Percentiles rank a stretch among this genome's conserved stretches.
These are phyloP conservation scores for Colletotrichum magnum DNA, from an alignment of 2,329 filamentous ascomycete genomes.

Conservation along the genomic window DNA sequence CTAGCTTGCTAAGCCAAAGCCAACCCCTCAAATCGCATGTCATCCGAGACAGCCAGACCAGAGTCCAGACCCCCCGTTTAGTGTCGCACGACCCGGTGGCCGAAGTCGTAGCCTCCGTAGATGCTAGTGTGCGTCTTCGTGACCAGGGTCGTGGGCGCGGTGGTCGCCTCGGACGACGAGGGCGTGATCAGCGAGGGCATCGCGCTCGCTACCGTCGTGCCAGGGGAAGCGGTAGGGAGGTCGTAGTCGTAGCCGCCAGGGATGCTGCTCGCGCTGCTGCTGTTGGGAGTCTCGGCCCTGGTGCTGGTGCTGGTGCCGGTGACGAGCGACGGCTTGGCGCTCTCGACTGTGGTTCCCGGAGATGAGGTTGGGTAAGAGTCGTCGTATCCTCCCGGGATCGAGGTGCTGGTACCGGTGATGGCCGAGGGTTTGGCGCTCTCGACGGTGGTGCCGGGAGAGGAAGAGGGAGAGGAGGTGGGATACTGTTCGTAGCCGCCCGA, in stretches of 20 bases:
- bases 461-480: neutral
- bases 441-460: conserved; percentile 6
- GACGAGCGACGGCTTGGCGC: conserved; percentile 1
- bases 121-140: conserved; percentile 12
- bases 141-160: conserved; percentile 12
- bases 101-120: conserved; percentile 21
- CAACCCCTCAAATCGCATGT: too few relatives aligned
- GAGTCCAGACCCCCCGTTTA: neutral
- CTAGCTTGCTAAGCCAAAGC: too few relatives aligned
- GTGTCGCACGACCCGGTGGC: neutral
- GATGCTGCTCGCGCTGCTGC: neutral
- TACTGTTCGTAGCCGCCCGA: conserved; percentile 8
- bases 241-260: conserved; percentile 7
- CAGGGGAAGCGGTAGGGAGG: neutral
- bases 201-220: conserved; percentile 18
- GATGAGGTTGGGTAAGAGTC: neutral
- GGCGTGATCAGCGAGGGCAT: conserved; percentile 26
- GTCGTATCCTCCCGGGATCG: conserved; percentile 22
- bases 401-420: conserved; percentile 2
- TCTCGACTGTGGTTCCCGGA: conserved; percentile 5
- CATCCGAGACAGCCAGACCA: too few relatives aligned
- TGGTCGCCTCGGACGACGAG: neutral
- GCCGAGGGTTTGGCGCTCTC: conserved; percentile 20
- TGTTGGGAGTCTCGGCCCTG: neutral
- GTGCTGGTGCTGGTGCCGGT: neutral